phyloP scores from a whole-genome alignment of 2,329 filamentous ascomycete genomes.

The Fusarium algeriense region DNA sequence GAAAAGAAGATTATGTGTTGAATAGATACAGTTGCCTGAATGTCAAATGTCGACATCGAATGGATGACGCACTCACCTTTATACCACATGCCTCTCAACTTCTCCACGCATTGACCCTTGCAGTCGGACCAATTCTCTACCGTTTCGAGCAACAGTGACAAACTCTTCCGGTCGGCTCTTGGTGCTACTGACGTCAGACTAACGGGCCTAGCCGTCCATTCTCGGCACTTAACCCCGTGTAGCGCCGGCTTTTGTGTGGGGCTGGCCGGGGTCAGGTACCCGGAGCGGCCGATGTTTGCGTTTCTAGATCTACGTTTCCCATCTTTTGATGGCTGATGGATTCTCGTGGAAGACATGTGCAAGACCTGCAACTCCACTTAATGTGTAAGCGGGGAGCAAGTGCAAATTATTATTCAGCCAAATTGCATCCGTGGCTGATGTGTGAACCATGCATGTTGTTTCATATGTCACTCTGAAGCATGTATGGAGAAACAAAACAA shows the following conservation, averaged over 20 bases:
- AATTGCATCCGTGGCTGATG: background rate
- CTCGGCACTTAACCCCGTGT: slow-evolving; percentile 38
- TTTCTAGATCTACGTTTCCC: background rate
- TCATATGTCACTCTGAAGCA: background rate
- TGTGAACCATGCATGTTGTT: background rate
- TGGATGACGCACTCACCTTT: slow-evolving; percentile 24
- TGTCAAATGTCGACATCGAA: background rate
- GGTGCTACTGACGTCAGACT: slow-evolving; percentile 33
- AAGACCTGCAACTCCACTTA: background rate
- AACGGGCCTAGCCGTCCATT: slow-evolving; percentile 36
- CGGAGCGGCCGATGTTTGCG: slow-evolving; percentile 19
- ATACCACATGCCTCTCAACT: slow-evolving; percentile 15
- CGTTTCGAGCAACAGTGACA: slow-evolving; percentile 32
- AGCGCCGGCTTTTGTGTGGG: slow-evolving; percentile 33
- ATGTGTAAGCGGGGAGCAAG: background rate
- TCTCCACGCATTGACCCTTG: slow-evolving; percentile 20
- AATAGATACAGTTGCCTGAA: background rate
- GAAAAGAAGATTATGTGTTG: background rate
- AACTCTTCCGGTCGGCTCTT: slow-evolving; percentile 24
- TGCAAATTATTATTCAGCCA: background rate
- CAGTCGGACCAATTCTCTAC: slow-evolving; percentile 29
- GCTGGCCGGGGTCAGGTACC: slow-evolving; percentile 9
- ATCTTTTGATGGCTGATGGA: background rate
- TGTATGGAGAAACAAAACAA: background rate
- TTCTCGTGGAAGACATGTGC: slow-evolving; percentile 2